Evolutionary conservation across 768 basidiomycete genomes (phyloP).

Genomic region (Auricularia cornea): DNA sequence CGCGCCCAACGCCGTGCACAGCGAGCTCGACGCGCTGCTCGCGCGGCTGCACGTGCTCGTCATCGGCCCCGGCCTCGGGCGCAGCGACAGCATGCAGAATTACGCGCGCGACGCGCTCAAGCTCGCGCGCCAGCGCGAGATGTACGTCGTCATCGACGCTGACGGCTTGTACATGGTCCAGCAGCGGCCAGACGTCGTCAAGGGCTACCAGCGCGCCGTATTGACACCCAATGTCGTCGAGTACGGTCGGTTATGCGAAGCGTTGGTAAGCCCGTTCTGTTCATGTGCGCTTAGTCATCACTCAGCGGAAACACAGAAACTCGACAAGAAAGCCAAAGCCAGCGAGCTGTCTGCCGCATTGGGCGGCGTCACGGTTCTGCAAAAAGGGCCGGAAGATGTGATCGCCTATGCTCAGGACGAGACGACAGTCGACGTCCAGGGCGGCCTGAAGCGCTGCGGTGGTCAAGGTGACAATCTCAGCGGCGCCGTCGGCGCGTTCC

Average conservation of each 20-base stretch:
- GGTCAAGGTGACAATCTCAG: constrained; percentile 94
- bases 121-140: constrained; percentile 62
- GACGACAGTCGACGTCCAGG: constrained; percentile 58
- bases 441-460: constrained; percentile 87
- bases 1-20: constrained; percentile 39
- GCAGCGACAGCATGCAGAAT: constrained; percentile 81
- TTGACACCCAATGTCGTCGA: constrained; percentile 94
- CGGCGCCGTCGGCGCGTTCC: constrained; percentile 77
- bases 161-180: constrained; percentile 84
- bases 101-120: constrained; percentile 69
- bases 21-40: constrained; percentile 58
- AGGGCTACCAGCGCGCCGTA: constrained; percentile 83
- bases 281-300: too few relatives aligned
- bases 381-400: constrained; percentile 81
- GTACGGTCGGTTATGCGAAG: constrained; percentile 76
- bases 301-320: too few relatives aligned
- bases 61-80: constrained; percentile 89
- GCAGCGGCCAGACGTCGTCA: too few relatives aligned
- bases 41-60: constrained; percentile 86
- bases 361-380: constrained; percentile 81
- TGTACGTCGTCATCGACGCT: constrained; percentile 92
- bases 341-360: constrained; percentile 28
- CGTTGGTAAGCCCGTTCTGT: constrained; percentile 36
- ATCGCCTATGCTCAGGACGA: constrained; percentile 64
- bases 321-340: background rate